Percentiles rank a stretch among this genome's conserved stretches.
These are phyloP conservation scores for Colletotrichum falcatum DNA, from an alignment of 2,329 filamentous ascomycete species.

Conservation along the genomic window DNA sequence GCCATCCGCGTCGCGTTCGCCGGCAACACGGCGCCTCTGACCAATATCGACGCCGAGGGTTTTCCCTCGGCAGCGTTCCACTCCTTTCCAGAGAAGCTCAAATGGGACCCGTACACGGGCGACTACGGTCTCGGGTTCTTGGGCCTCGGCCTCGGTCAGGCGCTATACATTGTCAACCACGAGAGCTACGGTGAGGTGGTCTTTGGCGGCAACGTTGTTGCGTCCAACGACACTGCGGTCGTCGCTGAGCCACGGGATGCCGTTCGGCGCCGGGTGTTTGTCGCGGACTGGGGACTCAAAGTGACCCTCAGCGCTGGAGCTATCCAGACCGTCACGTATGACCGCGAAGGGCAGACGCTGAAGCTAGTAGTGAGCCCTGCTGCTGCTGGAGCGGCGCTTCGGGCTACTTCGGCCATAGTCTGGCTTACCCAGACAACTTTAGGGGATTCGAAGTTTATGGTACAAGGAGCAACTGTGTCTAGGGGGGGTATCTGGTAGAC, in stretches of 20 bases:
- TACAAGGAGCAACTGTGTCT: background rate
- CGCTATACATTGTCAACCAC: constrained; percentile 62
- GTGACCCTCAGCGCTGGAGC: constrained; percentile 55
- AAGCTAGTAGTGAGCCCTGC: constrained; percentile 10
- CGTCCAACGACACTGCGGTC: constrained; percentile 41
- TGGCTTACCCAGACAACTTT: constrained; percentile 26
- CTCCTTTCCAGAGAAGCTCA: constrained; percentile 65
- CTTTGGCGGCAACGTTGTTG: constrained; percentile 60
- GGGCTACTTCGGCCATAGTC: constrained; percentile 19
- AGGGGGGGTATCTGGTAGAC: constrained; percentile 31
- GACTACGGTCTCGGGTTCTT: constrained; percentile 69
- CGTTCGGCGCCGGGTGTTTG: constrained; percentile 60
- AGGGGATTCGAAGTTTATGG: background rate
- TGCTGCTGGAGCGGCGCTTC: constrained; percentile 15
- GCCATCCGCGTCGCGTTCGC: constrained; percentile 66
- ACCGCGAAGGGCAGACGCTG: constrained; percentile 17
- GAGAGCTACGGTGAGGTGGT: constrained; percentile 58
- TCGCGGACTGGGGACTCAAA: constrained; percentile 58
- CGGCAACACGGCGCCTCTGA: constrained; percentile 63
- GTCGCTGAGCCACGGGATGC: constrained; percentile 58
- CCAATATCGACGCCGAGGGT: constrained; percentile 66
- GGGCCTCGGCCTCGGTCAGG: constrained; percentile 62
- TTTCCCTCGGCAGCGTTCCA: constrained; percentile 69
- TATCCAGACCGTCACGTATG: constrained; percentile 45
- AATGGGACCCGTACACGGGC: constrained; percentile 67